Conservation (phyloP, 2,329 filamentous ascomycete species). For the Fusarium sp. region DNA sequence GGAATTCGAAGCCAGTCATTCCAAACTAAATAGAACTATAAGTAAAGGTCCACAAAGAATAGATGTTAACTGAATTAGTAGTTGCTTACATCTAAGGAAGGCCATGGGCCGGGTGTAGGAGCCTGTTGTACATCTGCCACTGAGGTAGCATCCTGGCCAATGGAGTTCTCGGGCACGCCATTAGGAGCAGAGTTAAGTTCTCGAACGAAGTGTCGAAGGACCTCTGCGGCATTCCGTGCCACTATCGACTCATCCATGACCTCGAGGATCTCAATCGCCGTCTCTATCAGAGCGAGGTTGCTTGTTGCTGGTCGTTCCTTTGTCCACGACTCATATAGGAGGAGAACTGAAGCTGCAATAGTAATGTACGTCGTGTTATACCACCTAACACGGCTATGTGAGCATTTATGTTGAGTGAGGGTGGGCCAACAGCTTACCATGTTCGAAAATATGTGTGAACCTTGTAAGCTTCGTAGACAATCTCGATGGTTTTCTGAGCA, state of each 20-base stretch:
- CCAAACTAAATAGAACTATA: not conserved
- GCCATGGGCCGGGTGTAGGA: constrained; percentile 12
- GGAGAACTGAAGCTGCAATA: constrained; percentile 14
- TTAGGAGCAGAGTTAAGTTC: not conserved
- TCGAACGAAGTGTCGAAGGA: constrained; percentile 16
- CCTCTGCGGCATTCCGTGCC: constrained; percentile 14
- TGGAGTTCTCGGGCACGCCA: not conserved
- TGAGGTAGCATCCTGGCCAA: not conserved
- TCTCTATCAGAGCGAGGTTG: not conserved
- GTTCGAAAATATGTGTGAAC: constrained; percentile 22
- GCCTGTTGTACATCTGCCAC: not conserved
- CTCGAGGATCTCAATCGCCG: constrained; percentile 10
- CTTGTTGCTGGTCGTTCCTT: not conserved
- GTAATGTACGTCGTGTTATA: constrained; percentile 24
- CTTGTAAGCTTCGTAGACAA: constrained; percentile 11
- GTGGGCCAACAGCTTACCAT: not conserved
- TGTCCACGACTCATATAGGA: constrained; percentile 13
- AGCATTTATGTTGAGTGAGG: not conserved
- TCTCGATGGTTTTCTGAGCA: constrained; percentile 15
- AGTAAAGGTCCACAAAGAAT: not conserved
- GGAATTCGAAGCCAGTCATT: constrained; percentile 10
- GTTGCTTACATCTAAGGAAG: constrained; percentile 1
- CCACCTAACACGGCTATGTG: not conserved
- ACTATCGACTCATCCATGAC: constrained; percentile 24
- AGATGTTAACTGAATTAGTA: not conserved